Conservation (phyloP, 805 yeast species). For the Tetrapisispora pingtungensis region DNA sequence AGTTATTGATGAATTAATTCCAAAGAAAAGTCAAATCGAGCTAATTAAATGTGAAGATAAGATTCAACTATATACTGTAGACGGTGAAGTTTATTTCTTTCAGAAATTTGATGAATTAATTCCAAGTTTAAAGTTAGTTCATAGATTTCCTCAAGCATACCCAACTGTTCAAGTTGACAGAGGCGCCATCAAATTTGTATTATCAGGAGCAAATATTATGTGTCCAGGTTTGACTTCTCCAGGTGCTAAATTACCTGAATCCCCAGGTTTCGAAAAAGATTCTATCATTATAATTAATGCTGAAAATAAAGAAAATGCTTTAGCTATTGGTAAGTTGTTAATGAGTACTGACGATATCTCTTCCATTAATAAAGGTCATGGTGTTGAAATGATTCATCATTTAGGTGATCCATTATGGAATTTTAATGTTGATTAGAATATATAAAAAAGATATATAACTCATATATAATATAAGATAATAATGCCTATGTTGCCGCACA, state of each 20-base stretch:
- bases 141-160: slow-evolving; percentile 72
- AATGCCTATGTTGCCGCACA: too few relatives aligned
- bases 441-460: background rate
- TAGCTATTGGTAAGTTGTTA: slow-evolving; percentile 78
- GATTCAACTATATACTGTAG: slow-evolving; percentile 65
- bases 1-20: slow-evolving; percentile 70
- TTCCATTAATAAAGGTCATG: slow-evolving; percentile 74
- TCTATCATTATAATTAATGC: slow-evolving; percentile 77
- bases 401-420: slow-evolving; percentile 87
- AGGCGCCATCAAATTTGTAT: slow-evolving; percentile 90
- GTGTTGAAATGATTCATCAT: slow-evolving; percentile 73
- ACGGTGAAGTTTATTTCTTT: slow-evolving; percentile 62
- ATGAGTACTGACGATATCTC: slow-evolving; percentile 90
- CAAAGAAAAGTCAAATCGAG: slow-evolving; percentile 77
- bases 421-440: slow-evolving; percentile 37
- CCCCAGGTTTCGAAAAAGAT: slow-evolving; percentile 44
- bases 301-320: slow-evolving; percentile 83
- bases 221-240: slow-evolving; percentile 87
- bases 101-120: slow-evolving; percentile 74
- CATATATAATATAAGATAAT: background rate
- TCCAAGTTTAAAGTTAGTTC: slow-evolving; percentile 68
- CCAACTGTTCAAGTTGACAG: slow-evolving; percentile 86
- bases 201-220: slow-evolving; percentile 96
- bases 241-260: slow-evolving; percentile 76
- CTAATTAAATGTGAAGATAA: slow-evolving; percentile 84